These are phyloP conservation scores for Fusarium euwallaceae DNA, from an alignment of 2,329 filamentous ascomycete genomes.

Conservation along the genomic window DNA sequence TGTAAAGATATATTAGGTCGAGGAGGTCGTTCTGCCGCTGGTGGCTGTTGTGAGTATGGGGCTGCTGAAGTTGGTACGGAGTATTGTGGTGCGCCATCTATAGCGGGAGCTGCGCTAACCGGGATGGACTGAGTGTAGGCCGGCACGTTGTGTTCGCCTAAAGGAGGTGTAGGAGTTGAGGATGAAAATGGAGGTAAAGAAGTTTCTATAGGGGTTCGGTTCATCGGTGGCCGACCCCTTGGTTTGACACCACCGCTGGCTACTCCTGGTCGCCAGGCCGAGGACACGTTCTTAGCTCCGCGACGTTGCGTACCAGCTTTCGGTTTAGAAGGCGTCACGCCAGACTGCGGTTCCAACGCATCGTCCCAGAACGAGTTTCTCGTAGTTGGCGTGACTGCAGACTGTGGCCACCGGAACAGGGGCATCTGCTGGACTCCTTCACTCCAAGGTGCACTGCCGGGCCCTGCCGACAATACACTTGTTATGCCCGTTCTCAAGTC, in stretches of 20 bases:
- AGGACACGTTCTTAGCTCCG: slow-evolving; percentile 87
- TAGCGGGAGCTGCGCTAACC: neutral
- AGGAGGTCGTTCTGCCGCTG: slow-evolving; percentile 43
- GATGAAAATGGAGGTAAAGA: slow-evolving; percentile 29
- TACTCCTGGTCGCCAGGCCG: slow-evolving; percentile 83
- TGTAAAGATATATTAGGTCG: slow-evolving; percentile 58
- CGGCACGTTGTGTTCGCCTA: slow-evolving; percentile 24
- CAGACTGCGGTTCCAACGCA: slow-evolving; percentile 75
- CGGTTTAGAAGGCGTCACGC: slow-evolving; percentile 75
- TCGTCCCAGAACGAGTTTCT: slow-evolving; percentile 68
- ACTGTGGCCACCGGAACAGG: slow-evolving; percentile 79
- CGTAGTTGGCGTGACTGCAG: slow-evolving; percentile 78
- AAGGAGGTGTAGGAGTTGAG: slow-evolving; percentile 17
- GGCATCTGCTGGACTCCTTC: slow-evolving; percentile 67
- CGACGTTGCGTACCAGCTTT: slow-evolving; percentile 68
- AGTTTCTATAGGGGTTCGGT: slow-evolving; percentile 69
- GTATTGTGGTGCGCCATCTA: neutral
- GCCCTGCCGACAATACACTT: slow-evolving; percentile 63
- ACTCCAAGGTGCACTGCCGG: slow-evolving; percentile 53
- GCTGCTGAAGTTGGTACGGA: slow-evolving; percentile 21
- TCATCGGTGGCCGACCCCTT: slow-evolving; percentile 83
- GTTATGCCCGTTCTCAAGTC: slow-evolving; percentile 51
- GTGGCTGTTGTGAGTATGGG: slow-evolving; percentile 19
- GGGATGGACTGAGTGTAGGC: slow-evolving; percentile 11
- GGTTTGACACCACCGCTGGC: slow-evolving; percentile 76